Evolutionary conservation across 2,329 filamentous ascomycete species (phyloP).

Genomic region (Sporothrix pallida): DNA sequence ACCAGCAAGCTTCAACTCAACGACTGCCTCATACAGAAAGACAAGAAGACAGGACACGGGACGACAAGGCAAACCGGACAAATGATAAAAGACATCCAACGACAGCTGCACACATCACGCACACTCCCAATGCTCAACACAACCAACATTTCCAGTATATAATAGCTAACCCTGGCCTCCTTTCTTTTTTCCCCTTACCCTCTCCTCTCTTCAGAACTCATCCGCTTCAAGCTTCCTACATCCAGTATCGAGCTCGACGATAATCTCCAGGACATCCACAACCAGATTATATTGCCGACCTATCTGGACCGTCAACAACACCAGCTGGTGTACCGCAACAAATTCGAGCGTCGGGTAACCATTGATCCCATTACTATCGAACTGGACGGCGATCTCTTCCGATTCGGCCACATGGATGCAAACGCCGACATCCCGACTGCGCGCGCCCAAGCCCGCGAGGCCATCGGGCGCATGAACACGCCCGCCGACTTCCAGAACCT

Average conservation of each 20-base stretch:
- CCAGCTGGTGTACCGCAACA: constrained; percentile 57
- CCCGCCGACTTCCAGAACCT: constrained; percentile 60
- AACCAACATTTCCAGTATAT: neutral
- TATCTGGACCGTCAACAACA: constrained; percentile 62
- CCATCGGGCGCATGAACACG: constrained; percentile 55
- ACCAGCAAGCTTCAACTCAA: neutral
- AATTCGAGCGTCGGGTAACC: constrained; percentile 56
- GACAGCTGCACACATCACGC: constrained; percentile 8
- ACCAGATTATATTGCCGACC: constrained; percentile 65
- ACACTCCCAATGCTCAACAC: neutral
- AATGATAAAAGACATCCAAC: no score
- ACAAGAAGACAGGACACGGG: neutral
- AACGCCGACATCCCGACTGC: constrained; percentile 52
- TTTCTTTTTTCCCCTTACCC: neutral
- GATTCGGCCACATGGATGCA: constrained; percentile 56
- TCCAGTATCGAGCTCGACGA: constrained; percentile 60
- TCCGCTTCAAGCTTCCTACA: constrained; percentile 55
- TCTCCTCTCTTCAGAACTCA: constrained; percentile 41
- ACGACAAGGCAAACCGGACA: neutral
- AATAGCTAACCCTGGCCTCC: constrained; percentile 26
- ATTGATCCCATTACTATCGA: constrained; percentile 63
- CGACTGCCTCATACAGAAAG: neutral
- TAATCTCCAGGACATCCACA: constrained; percentile 59
- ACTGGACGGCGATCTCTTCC: constrained; percentile 61
- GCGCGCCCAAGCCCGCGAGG: constrained; percentile 47